Evolutionary conservation across 2,329 filamentous ascomycete genomes (phyloP).

Genomic region (Paecilomyces fulvus): DNA sequence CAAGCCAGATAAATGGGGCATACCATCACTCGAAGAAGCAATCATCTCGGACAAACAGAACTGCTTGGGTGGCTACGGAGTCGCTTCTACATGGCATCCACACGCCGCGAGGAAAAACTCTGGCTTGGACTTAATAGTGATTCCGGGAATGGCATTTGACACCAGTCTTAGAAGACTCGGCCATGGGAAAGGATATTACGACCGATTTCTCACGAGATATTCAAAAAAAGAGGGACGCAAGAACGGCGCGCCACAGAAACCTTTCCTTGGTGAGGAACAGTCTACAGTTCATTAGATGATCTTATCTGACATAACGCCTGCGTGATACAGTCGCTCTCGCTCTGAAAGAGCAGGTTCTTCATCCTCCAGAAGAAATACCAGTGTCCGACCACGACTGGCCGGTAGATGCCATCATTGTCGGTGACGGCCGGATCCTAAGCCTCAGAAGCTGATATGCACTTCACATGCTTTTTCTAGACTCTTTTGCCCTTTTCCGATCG

Average conservation of each 20-base stretch:
- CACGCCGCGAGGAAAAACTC: constrained; percentile 16
- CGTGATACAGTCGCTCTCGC: constrained; percentile 61
- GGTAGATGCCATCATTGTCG: constrained; percentile 68
- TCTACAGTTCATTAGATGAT: constrained; percentile 4
- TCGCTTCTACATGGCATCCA: constrained; percentile 10
- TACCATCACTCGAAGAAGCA: constrained; percentile 67
- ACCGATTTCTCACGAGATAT: constrained; percentile 80
- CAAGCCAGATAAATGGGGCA: constrained; percentile 78
- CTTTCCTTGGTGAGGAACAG: constrained; percentile 48
- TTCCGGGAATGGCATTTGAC: constrained; percentile 93
- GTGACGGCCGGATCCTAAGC: constrained; percentile 53
- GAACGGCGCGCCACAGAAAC: constrained; percentile 36
- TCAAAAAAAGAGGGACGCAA: constrained; percentile 32
- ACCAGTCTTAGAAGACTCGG: constrained; percentile 65
- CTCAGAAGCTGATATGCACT: constrained; percentile 16
- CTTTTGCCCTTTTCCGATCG: constrained; percentile 12
- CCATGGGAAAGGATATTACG: constrained; percentile 95
- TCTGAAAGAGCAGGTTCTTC: constrained; percentile 75
- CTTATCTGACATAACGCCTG: constrained; percentile 16
- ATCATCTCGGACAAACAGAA: constrained; percentile 61
- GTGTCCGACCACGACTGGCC: constrained; percentile 68
- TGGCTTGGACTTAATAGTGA: constrained; percentile 73
- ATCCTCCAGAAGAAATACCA: constrained; percentile 57
- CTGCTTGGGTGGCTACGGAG: constrained; percentile 59
- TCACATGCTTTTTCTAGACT: constrained; percentile 10